These are phyloP conservation scores for Penicillium simplicissimum DNA, from an alignment of 495 filamentous ascomycete species.

Conservation along the genomic window DNA sequence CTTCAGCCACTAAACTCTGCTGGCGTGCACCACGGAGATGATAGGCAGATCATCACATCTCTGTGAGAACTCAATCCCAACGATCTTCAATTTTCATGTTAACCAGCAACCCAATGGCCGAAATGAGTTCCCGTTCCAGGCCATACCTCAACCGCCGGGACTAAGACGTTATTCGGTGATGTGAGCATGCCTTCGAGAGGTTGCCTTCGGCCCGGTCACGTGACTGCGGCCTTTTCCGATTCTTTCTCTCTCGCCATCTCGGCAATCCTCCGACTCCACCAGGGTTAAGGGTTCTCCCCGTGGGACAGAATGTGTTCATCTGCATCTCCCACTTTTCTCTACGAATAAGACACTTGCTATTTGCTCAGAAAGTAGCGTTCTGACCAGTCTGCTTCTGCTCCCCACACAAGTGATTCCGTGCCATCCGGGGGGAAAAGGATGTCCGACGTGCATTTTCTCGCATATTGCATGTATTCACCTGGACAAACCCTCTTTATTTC, in stretches of 20 bases:
- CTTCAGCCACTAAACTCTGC: background rate
- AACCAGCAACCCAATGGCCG: background rate
- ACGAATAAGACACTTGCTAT: conserved; percentile 12
- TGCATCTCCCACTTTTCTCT: conserved; percentile 1
- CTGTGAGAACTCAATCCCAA: background rate
- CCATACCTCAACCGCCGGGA: background rate
- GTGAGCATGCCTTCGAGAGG: background rate
- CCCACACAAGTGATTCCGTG: conserved; percentile 16
- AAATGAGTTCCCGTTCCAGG: background rate
- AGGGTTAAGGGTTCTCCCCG: conserved; percentile 29
- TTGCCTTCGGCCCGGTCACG: background rate
- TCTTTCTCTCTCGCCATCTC: conserved; percentile 4
- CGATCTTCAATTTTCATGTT: background rate
- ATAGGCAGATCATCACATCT: background rate
- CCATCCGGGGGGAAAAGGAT: conserved; percentile 17
- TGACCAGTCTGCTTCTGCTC: background rate
- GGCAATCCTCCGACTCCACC: conserved; percentile 21
- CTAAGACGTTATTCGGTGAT: background rate
- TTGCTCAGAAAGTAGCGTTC: conserved; percentile 8
- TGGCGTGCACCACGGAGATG: background rate
- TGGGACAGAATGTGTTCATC: background rate
- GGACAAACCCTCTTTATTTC: conserved; percentile 1
- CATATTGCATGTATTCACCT: conserved; percentile 9
- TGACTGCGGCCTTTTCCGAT: background rate
- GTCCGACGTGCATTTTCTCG: conserved; percentile 11